phyloP scores from a whole-genome alignment of 148 eudicot species.

The Arbutus unedo region DNA sequence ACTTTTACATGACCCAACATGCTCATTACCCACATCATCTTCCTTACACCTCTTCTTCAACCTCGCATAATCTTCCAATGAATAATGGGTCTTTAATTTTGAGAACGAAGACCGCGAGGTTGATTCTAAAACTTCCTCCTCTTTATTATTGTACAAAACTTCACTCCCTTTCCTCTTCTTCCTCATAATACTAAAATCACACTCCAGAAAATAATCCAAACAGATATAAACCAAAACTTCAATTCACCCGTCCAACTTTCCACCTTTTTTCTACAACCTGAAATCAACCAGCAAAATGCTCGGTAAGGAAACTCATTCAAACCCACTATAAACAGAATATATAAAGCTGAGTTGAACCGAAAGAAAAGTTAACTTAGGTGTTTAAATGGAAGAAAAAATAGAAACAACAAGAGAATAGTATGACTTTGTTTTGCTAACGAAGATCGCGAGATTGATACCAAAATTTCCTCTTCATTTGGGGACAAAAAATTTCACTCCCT shows the following conservation, averaged over 20 bases:
- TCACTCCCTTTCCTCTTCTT: conserved; percentile 86
- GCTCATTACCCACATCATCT: conserved; percentile 34
- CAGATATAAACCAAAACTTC: background rate
- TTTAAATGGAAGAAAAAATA: background rate
- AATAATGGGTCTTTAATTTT: conserved; percentile 54
- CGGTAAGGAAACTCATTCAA: background rate
- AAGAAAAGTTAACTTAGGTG: background rate
- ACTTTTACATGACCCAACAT: conserved; percentile 42
- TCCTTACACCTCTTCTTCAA: conserved; percentile 67
- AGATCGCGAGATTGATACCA: background rate
- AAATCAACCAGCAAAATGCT: background rate
- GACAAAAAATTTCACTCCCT: background rate
- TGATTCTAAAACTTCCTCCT: conserved; percentile 30
- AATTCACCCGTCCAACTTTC: background rate
- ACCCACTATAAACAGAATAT: background rate
- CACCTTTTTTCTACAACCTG: background rate
- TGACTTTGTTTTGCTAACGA: background rate
- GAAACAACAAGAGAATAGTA: background rate
- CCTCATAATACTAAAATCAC: conserved; percentile 31
- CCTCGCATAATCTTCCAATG: conserved; percentile 60
- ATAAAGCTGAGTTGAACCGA: background rate
- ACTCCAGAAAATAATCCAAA: background rate
- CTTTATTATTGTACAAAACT: conserved; percentile 16
- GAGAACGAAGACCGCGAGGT: conserved; percentile 32
- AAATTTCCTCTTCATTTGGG: background rate